Percentiles rank a stretch among this genome's conserved stretches.
Evolutionary conservation across 176 grass and related monocot genomes (phyloP).

Genomic region (Aegilops umbellulata): DNA sequence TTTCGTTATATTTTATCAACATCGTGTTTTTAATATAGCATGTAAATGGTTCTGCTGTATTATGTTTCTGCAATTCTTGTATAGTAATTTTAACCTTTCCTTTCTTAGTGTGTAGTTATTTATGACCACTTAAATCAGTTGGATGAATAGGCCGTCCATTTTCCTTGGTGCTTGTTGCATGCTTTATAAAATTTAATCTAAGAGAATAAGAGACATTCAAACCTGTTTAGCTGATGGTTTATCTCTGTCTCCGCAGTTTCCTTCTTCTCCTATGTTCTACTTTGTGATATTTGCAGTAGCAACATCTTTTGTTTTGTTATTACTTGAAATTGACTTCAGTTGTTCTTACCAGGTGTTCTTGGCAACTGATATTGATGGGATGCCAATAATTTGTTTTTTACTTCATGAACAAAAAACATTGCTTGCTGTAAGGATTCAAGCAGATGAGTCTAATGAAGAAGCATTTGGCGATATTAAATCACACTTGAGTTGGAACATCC

Average conservation of each 20-base stretch:
- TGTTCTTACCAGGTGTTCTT: slow-evolving; percentile 71
- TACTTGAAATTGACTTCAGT: slow-evolving; percentile 26
- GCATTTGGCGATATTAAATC: slow-evolving; percentile 68
- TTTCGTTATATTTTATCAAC: not conserved
- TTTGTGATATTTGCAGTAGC: slow-evolving; percentile 1
- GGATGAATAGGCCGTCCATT: not conserved
- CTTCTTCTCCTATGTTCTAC: not conserved
- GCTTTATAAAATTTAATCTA: not conserved
- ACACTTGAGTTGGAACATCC: slow-evolving; percentile 78
- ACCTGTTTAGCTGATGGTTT: not conserved
- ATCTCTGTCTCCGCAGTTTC: not conserved
- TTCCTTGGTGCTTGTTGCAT: not conserved
- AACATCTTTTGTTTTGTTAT: slow-evolving; percentile 2
- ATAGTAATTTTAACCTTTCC: not conserved
- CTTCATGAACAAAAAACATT: slow-evolving; percentile 73
- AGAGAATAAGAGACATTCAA: not conserved
- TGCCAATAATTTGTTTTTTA: slow-evolving; percentile 81
- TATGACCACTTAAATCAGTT: not conserved
- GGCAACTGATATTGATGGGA: slow-evolving; percentile 89
- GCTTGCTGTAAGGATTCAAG: slow-evolving; percentile 74
- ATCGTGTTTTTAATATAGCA: not conserved
- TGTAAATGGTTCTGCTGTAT: not conserved
- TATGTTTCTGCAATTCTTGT: not conserved
- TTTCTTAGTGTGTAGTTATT: slow-evolving; percentile 9
- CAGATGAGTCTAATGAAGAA: slow-evolving; percentile 57